These are phyloP conservation scores for Cucumis cinereus DNA, from an alignment of 306 rosid genomes.

Conservation along the genomic window DNA sequence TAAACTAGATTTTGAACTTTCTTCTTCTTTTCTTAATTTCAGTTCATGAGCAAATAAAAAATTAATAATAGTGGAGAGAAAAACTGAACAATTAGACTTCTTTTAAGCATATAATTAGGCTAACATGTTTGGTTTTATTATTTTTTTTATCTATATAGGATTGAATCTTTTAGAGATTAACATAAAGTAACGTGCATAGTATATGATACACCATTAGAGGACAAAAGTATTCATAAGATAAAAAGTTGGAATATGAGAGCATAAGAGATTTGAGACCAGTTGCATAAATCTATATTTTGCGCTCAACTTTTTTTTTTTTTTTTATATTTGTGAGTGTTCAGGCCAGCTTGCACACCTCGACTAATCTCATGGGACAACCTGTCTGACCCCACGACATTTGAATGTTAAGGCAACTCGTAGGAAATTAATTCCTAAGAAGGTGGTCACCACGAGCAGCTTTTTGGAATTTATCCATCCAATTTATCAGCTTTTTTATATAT, in stretches of 20 bases:
- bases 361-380: too few relatives aligned
- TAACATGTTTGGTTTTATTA: background rate
- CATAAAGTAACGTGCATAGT: background rate
- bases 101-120: constrained; percentile 1
- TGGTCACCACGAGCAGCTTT: background rate
- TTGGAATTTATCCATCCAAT: background rate
- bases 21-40: background rate
- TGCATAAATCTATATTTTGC: background rate
- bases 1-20: background rate
- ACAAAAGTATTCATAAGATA: background rate
- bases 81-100: background rate
- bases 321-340: too few relatives aligned
- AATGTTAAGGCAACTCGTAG: too few relatives aligned
- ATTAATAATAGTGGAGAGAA: background rate
- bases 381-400: too few relatives aligned
- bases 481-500: background rate
- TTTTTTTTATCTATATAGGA: background rate
- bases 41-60: background rate
- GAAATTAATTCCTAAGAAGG: too few relatives aligned
- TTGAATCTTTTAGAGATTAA: background rate
- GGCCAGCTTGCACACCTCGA: too few relatives aligned
- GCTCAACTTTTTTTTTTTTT: background rate
- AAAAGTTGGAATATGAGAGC: background rate
- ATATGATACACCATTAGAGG: background rate
- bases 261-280: background rate